Evolutionary conservation across 1,139 yeast genomes (phyloP), one percentile per base, ranked within the genome.

Genomic region (Suhomyces yuchorum): DNA sequence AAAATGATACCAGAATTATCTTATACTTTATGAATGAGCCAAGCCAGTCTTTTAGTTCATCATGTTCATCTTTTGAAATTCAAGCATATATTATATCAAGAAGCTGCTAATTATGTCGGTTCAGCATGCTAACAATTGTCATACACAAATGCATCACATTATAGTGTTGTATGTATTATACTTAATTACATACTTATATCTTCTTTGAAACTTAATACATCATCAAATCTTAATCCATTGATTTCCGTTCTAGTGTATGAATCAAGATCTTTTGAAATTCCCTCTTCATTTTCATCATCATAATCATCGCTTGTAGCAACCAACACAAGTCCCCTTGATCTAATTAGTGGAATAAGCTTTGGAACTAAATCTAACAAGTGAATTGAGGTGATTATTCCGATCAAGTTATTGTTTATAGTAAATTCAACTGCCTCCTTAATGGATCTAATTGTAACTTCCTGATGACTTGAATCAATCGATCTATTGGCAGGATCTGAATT

Each of bases 371-470:
- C 73, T 49, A 93, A 70, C 51, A 92, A 64, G 51, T 85, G 84
- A 24, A 82, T 79, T 0, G 96, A 90, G 18, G 90, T 81, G 19
- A 90, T 84, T 18, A 93, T 66, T 18, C 99, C 99, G 53, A 93
- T 75, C 50, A 93, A 73, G 62, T 93, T 93, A 63, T 93, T 93
- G 51, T 79, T 77, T 8, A 85, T 78, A 1, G 97, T 92, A 64
- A 90, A 92, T 50, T 78, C 78, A 1, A 75, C 78, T 1, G 79
- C 80, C 51, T 75, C 78, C 51, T 75, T 75, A 23, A 76, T 73
- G 0, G 79, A 74, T 46, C 77, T 62, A n/a, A 72, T 71, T 2
- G 76, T 68, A 17, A 69, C 62, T 52, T 75, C 80, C 50, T 72
- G 78, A 46, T 65, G 65, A 49, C 62, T 64, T 28, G 63, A 64